These are phyloP conservation scores for Smallanthus sonchifolius DNA, from an alignment of 129 eudicot genomes.

Conservation along the genomic window DNA sequence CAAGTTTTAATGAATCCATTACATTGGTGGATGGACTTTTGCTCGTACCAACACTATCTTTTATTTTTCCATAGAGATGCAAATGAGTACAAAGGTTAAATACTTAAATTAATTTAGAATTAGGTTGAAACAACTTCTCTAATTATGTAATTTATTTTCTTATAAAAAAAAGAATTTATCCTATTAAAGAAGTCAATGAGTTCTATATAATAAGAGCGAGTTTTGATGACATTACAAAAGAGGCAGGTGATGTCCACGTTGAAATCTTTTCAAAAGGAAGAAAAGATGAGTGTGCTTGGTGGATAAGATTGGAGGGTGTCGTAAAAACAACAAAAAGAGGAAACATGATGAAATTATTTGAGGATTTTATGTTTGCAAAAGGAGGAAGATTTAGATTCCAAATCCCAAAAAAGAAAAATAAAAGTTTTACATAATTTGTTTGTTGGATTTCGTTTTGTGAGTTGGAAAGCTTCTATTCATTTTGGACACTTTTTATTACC, in stretches of 20 bases:
- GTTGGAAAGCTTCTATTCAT: slow-evolving; percentile 35
- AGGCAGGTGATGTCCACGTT: slow-evolving; percentile 31
- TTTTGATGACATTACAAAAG: slow-evolving; percentile 24
- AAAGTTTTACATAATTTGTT: slow-evolving; percentile 26
- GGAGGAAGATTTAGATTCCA: slow-evolving; percentile 33
- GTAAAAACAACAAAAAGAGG: slow-evolving; percentile 28
- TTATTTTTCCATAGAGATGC: too few species aligned
- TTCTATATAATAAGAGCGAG: neutral
- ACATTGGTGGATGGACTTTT: too few species aligned
- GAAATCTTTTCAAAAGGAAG: slow-evolving; percentile 6
- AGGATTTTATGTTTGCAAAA: slow-evolving; percentile 48
- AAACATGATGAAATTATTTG: slow-evolving; percentile 31
- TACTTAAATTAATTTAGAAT: too few species aligned
- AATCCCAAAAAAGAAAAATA: slow-evolving; percentile 10
- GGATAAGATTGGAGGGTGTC: slow-evolving; percentile 47
- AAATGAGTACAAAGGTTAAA: too few species aligned
- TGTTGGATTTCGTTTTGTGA: slow-evolving; percentile 43
- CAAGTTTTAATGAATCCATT: too few species aligned
- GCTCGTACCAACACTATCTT: too few species aligned
- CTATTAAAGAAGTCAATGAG: neutral
- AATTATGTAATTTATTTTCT: too few species aligned
- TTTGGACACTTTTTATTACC: slow-evolving; percentile 18
- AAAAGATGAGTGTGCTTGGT: slow-evolving; percentile 21
- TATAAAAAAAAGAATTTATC: neutral
- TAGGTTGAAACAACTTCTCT: too few species aligned